A percentile compares a stretch with the other conserved stretches of the same genome.
Evolutionary conservation across 768 basidiomycete species (phyloP).

Genomic region (Lactifluus hygrophoroides): DNA sequence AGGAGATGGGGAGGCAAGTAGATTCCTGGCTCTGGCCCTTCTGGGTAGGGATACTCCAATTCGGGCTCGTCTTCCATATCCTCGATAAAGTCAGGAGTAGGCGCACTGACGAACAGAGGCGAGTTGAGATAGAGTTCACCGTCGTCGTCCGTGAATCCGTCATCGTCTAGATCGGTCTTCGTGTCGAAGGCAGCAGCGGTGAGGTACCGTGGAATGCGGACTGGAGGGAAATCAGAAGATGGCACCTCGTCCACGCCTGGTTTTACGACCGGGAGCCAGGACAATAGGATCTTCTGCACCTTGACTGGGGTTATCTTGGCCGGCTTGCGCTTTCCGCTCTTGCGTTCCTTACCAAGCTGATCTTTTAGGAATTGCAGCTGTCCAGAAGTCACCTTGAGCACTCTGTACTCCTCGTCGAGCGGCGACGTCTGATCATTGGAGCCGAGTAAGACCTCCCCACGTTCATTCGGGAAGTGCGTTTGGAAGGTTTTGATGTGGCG

Average conservation of each 20-base stretch:
- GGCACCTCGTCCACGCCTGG: neutral
- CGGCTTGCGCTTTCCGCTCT: neutral
- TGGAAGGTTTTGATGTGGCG: neutral
- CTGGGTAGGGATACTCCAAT: neutral
- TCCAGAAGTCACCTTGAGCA: constrained; percentile 6
- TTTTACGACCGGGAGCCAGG: neutral
- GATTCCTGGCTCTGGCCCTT: neutral
- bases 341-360: neutral
- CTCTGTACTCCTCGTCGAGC: neutral
- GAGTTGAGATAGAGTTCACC: neutral
- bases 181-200: neutral
- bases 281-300: neutral
- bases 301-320: neutral
- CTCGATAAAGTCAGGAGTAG: neutral
- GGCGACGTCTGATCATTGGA: neutral
- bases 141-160: neutral
- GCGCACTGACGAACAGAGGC: neutral
- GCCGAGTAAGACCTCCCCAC: neutral
- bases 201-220: neutral
- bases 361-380: neutral
- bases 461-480: neutral
- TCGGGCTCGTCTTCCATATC: neutral
- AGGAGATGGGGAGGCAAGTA: constrained; percentile 8
- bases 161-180: neutral
- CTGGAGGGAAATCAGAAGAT: neutral